Evolutionary conservation across 1,139 yeast species (phyloP).

Genomic region (Geotrichum australiense): DNA sequence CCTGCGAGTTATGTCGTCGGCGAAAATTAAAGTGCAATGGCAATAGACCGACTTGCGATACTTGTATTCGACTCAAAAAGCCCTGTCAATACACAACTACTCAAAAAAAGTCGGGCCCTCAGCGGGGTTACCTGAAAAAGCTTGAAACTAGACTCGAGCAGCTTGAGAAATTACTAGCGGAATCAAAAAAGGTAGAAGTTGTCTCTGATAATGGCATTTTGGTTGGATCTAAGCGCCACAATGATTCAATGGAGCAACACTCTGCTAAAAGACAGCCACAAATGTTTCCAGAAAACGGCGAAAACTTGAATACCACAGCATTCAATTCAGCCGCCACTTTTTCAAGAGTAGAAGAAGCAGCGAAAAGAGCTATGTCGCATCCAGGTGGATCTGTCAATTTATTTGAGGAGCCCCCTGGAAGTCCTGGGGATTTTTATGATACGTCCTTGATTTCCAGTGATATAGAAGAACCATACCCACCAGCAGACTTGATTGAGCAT

Average conservation of each 20-base stretch:
- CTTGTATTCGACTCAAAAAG: constrained; percentile 27
- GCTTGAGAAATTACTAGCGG: constrained; percentile 22
- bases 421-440: no score
- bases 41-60: constrained; percentile 28
- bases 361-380: constrained; percentile 2
- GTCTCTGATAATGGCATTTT: not conserved
- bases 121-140: constrained; percentile 30
- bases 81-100: constrained; percentile 29
- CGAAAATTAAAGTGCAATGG: constrained; percentile 35
- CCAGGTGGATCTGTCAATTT: constrained; percentile 6
- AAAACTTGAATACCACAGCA: not conserved
- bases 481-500: constrained; percentile 22
- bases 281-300: not conserved
- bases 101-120: constrained; percentile 31
- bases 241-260: not conserved
- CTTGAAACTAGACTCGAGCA: constrained; percentile 29
- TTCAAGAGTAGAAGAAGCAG: constrained; percentile 10
- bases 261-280: not conserved
- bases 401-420: not conserved
- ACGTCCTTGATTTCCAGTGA: constrained; percentile 11
- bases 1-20: constrained; percentile 31
- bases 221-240: not conserved
- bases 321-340: not conserved
- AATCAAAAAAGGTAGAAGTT: not conserved
- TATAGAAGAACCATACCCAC: constrained; percentile 29